Evolutionary conservation across 805 yeast species (phyloP).

Genomic region (Wickerhamomyces hampshirensis): DNA sequence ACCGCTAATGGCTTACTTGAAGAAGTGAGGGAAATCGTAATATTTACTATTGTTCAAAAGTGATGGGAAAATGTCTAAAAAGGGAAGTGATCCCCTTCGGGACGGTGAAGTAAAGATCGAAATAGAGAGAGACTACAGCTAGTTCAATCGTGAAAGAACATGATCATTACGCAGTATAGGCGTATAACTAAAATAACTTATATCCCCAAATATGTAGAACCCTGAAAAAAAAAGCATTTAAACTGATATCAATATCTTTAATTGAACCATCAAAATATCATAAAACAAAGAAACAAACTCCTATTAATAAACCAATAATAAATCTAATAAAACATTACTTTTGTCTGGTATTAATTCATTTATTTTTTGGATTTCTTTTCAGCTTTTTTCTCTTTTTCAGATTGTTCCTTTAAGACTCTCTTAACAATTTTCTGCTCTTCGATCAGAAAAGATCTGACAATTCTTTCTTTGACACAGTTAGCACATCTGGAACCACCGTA

Average conservation of each 20-base stretch:
- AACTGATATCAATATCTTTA: too few species aligned
- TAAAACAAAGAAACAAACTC: not conserved
- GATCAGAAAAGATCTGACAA: slow-evolving; percentile 97
- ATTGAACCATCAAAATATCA: not conserved
- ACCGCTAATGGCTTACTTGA: not conserved
- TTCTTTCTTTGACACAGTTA: slow-evolving; percentile 98
- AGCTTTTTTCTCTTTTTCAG: slow-evolving; percentile 74
- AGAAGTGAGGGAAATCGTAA: not conserved
- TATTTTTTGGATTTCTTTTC: slow-evolving; percentile 34
- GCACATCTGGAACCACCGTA: slow-evolving; percentile 99
- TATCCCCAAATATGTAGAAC: not conserved
- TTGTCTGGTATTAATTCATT: slow-evolving; percentile 13
- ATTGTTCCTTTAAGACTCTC: slow-evolving; percentile 96
- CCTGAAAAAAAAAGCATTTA: not conserved
- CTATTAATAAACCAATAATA: not conserved
- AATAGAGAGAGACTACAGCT: too few species aligned
- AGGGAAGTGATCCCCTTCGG: not conserved
- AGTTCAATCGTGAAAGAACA: slow-evolving; percentile 8
- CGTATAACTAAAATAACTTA: too few species aligned
- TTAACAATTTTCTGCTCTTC: slow-evolving; percentile 99
- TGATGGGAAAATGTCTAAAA: not conserved
- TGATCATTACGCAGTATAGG: slow-evolving; percentile 15
- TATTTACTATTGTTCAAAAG: not conserved
- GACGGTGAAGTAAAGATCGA: not conserved
- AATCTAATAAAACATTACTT: not conserved